These are phyloP conservation scores for Fonsecaea pedrosoi DNA, from an alignment of 2,329 filamentous ascomycete genomes.

Conservation along the genomic window DNA sequence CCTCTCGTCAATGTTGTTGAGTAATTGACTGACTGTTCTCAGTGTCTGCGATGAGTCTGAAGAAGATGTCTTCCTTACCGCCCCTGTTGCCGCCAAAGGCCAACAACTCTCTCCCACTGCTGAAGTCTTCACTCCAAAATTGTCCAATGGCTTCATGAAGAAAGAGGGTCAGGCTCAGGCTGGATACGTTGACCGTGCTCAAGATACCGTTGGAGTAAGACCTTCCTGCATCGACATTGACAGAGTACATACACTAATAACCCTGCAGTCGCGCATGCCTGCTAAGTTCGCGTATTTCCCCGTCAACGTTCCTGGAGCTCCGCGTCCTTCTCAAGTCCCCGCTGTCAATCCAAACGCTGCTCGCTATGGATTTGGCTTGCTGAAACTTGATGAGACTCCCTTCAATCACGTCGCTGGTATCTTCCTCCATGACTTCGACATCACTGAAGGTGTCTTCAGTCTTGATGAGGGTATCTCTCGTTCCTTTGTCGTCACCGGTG, in stretches of 20 bases:
- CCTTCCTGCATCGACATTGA: background rate
- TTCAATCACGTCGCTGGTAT: slow-evolving; percentile 16
- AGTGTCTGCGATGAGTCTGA: slow-evolving; percentile 40
- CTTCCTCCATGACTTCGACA: slow-evolving; percentile 24
- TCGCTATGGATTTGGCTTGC: slow-evolving; percentile 9
- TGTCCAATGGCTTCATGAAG: slow-evolving; percentile 9
- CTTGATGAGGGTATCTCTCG: slow-evolving; percentile 34
- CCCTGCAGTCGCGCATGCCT: slow-evolving; percentile 6
- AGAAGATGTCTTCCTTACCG: slow-evolving; percentile 43
- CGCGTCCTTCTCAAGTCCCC: background rate
- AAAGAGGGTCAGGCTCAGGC: slow-evolving; percentile 9
- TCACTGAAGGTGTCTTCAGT: slow-evolving; percentile 35
- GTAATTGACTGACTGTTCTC: slow-evolving; percentile 25
- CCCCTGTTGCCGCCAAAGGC: slow-evolving; percentile 44
- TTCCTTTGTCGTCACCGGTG: slow-evolving; percentile 35
- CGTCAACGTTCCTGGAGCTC: background rate
- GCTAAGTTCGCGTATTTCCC: slow-evolving; percentile 9
- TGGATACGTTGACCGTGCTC: slow-evolving; percentile 9
- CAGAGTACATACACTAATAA: background rate
- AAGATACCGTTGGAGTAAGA: slow-evolving; percentile 14
- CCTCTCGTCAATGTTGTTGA: background rate
- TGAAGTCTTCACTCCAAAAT: slow-evolving; percentile 35
- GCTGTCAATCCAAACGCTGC: slow-evolving; percentile 1
- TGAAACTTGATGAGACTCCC: slow-evolving; percentile 6
- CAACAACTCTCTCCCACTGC: slow-evolving; percentile 37